Percentiles rank a stretch among this genome's conserved stretches.
phyloP scores from a whole-genome alignment of 2,329 filamentous ascomycete genomes.

The Ampelomyces quisqualis region DNA sequence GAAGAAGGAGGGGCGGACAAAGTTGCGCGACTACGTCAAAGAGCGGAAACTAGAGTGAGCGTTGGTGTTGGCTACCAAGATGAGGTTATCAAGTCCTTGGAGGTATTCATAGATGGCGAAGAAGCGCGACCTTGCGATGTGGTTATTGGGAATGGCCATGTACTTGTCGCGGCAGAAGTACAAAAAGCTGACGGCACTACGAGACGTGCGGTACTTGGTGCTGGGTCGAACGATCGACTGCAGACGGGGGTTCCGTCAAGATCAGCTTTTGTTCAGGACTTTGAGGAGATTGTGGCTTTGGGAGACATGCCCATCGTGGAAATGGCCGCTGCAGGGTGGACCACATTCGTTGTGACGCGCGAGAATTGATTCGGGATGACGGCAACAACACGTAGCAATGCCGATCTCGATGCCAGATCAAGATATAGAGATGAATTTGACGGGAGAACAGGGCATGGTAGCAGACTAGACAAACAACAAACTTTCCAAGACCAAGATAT shows the following conservation, averaged over 20 bases:
- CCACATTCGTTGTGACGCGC: constrained; percentile 23
- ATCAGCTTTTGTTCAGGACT: constrained; percentile 17
- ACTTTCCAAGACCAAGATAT: not conserved
- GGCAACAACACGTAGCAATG: too few relatives aligned
- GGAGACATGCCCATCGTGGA: constrained; percentile 20
- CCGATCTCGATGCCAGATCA: too few relatives aligned
- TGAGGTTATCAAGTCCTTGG: constrained; percentile 30
- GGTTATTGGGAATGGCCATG: constrained; percentile 31
- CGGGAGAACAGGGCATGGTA: too few relatives aligned
- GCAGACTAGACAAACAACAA: too few relatives aligned
- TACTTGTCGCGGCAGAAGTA: constrained; percentile 30
- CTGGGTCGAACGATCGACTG: constrained; percentile 25
- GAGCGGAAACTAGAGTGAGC: not conserved
- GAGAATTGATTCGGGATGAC: too few relatives aligned
- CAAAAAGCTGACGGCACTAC: not conserved
- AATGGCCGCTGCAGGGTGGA: constrained; percentile 29
- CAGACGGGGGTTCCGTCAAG: constrained; percentile 24
- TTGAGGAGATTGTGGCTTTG: constrained; percentile 23
- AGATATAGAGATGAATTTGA: too few relatives aligned
- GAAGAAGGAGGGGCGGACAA: too few relatives aligned
- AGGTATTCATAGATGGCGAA: constrained; percentile 22
- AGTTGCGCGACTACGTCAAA: too few relatives aligned
- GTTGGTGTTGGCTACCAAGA: constrained; percentile 23
- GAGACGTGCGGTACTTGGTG: constrained; percentile 24
- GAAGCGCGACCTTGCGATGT: constrained; percentile 25